Evolutionary conservation across 1,139 yeast species (phyloP).

Genomic region (Kodamaea ohmeri): DNA sequence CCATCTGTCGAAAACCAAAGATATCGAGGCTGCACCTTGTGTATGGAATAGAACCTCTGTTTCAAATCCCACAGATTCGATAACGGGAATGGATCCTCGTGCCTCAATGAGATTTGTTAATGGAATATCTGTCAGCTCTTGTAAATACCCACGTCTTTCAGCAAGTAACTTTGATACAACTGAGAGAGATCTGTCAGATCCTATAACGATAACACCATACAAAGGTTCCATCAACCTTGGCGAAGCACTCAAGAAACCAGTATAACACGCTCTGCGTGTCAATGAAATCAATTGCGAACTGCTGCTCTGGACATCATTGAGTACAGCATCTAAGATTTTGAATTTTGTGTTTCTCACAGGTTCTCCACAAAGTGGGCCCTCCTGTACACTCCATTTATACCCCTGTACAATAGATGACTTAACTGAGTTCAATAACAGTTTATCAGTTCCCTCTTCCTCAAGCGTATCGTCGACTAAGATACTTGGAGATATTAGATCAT

Average conservation of each 20-base stretch:
- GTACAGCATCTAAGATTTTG: slow-evolving; percentile 60
- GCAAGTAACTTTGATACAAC: slow-evolving; percentile 51
- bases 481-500: slow-evolving; percentile 50
- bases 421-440: slow-evolving; percentile 41
- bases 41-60: slow-evolving; percentile 78
- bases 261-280: slow-evolving; percentile 78
- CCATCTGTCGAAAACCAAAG: slow-evolving; percentile 69
- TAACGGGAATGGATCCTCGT: slow-evolving; percentile 73
- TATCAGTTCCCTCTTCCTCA: slow-evolving; percentile 68
- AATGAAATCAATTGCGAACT: slow-evolving; percentile 81
- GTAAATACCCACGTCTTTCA: slow-evolving; percentile 61
- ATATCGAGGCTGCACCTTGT: slow-evolving; percentile 75
- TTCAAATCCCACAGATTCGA: slow-evolving; percentile 87
- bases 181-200: slow-evolving; percentile 45
- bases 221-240: slow-evolving; percentile 85
- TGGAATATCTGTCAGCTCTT: slow-evolving; percentile 51
- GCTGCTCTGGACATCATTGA: slow-evolving; percentile 32
- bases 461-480: slow-evolving; percentile 75
- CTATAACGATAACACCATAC: slow-evolving; percentile 59
- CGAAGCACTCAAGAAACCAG: slow-evolving; percentile 73
- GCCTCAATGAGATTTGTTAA: slow-evolving; percentile 71
- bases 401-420: slow-evolving; percentile 68
- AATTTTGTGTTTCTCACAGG: slow-evolving; percentile 71
- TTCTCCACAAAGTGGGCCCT: slow-evolving; percentile 91
- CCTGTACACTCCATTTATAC: slow-evolving; percentile 77